Evolutionary conservation across 306 rosid genomes (phyloP).

Genomic region (Quercus berberidifolia): DNA sequence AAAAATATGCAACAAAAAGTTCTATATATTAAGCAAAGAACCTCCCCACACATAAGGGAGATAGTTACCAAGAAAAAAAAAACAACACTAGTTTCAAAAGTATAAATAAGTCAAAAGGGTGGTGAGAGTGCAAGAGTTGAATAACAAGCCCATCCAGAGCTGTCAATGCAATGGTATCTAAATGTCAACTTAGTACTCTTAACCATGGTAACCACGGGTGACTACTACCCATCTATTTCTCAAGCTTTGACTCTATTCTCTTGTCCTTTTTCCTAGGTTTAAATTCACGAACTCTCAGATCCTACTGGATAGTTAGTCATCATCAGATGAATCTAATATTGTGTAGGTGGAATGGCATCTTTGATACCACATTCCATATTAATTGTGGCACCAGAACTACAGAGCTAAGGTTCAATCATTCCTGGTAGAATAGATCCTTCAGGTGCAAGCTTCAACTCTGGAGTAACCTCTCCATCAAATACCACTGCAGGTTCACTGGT

Average conservation of each 20-base stretch:
- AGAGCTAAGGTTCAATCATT: constrained; percentile 21
- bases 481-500: background rate
- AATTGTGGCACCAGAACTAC: constrained; percentile 20
- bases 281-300: constrained; percentile 11
- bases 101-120: background rate
- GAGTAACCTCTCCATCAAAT: constrained; percentile 6
- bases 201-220: background rate
- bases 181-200: constrained; percentile 12
- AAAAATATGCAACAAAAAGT: background rate
- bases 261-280: background rate
- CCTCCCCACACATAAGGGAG: background rate
- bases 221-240: constrained; percentile 16
- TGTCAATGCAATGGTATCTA: background rate
- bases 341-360: constrained; percentile 27
- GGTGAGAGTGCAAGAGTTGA: background rate
- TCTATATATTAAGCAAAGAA: background rate
- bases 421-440: constrained; percentile 17
- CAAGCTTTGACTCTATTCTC: background rate
- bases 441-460: constrained; percentile 17
- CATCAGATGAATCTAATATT: constrained; percentile 19
- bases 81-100: background rate
- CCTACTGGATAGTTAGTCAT: constrained; percentile 9
- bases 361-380: constrained; percentile 14
- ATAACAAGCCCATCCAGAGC: background rate
- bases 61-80: background rate